A percentile compares a stretch with the other conserved stretches of the same genome.
These are phyloP conservation scores for Kodamaea lidongshanica DNA, from an alignment of 805 yeast genomes.

Conservation along the genomic window DNA sequence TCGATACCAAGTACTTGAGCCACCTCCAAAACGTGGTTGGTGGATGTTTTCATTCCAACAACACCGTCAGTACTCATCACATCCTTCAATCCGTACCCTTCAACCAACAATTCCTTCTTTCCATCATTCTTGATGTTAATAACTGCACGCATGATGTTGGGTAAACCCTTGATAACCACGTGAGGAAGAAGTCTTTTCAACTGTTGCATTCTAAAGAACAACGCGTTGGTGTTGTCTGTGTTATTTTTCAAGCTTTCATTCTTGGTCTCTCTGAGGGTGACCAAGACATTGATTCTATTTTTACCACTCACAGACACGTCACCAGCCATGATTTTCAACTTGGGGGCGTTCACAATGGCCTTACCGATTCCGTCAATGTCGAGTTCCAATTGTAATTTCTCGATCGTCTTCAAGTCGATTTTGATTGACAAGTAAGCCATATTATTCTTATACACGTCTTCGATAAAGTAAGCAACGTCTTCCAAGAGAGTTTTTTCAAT, in stretches of 20 bases:
- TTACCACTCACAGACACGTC: slow-evolving; percentile 66
- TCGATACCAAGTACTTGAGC: slow-evolving; percentile 90
- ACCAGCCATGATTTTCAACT: slow-evolving; percentile 69
- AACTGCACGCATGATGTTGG: slow-evolving; percentile 91
- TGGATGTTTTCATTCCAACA: slow-evolving; percentile 75
- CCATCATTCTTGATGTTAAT: slow-evolving; percentile 85
- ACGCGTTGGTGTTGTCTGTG: slow-evolving; percentile 36
- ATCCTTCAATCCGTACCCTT: slow-evolving; percentile 93
- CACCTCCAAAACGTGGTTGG: slow-evolving; percentile 91
- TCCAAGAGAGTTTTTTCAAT: slow-evolving; percentile 84
- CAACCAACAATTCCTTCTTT: slow-evolving; percentile 86
- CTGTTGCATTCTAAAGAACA: slow-evolving; percentile 85
- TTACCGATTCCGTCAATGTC: slow-evolving; percentile 78
- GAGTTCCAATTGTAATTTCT: slow-evolving; percentile 82
- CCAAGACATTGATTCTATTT: slow-evolving; percentile 61
- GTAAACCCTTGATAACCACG: slow-evolving; percentile 87
- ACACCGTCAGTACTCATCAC: slow-evolving; percentile 99
- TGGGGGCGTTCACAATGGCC: slow-evolving; percentile 81
- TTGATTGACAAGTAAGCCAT: slow-evolving; percentile 75
- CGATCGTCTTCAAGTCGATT: slow-evolving; percentile 78
- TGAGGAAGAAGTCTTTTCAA: slow-evolving; percentile 78
- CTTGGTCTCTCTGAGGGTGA: slow-evolving; percentile 37
- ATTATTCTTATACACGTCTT: slow-evolving; percentile 84
- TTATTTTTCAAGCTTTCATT: slow-evolving; percentile 29
- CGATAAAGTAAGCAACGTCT: slow-evolving; percentile 84